Evolutionary conservation across 371 early-diverging fungal genomes (phyloP), one percentile per base, ranked within the genome.

Genomic region (Apophysomyces variabilis): DNA sequence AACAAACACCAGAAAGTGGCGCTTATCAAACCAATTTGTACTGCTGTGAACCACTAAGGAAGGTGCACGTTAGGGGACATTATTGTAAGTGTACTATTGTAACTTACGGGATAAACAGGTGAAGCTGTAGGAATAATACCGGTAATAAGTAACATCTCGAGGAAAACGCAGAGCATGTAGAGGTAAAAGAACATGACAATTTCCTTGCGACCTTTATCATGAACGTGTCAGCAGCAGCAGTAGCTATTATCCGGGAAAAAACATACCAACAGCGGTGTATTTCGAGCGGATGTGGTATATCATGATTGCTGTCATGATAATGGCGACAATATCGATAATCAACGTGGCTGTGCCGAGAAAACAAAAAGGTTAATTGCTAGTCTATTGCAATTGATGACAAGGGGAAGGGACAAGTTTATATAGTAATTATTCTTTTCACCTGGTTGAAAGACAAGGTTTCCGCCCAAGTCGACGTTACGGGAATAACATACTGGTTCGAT

Each of bases 111-210:
- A 75, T 93, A 95, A 43, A 82, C 88, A 8, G 68, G 58, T 12
- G 88, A 86, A 1, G 93, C 87, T 14, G 86, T 86, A 26, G 92
- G 92, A 50, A 96, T 89, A 68, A 95, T 90, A 58, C 93, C 92
- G 18, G 93, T 88, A 45, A 93, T 82, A 58, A 92, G 79, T 36
- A 95, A 58, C 80, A 95, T 89, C 74, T 95, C 96, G 35, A 94
- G 77, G 32, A 93, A 72, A 46, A 84, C 81, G 60, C 85, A 80
- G 13, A 89, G 63, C 67, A 90, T 80, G 77, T 94, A 96, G 66
- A 93, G 75, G 74, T 95, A 96, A 72, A 95, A 95, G 76, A 94
- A 94, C 86, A 93, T 87, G 61, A 94, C 92, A 70, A 96, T 95
- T 80, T 96, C 96, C 82, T 94, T 94, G 60, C 96, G 92, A 57